A percentile compares a stretch with the other conserved stretches of the same genome.
These are phyloP conservation scores for Bonnemaisonia californica DNA, from an alignment of 31 red algal genomes.

Conservation along the genomic window DNA sequence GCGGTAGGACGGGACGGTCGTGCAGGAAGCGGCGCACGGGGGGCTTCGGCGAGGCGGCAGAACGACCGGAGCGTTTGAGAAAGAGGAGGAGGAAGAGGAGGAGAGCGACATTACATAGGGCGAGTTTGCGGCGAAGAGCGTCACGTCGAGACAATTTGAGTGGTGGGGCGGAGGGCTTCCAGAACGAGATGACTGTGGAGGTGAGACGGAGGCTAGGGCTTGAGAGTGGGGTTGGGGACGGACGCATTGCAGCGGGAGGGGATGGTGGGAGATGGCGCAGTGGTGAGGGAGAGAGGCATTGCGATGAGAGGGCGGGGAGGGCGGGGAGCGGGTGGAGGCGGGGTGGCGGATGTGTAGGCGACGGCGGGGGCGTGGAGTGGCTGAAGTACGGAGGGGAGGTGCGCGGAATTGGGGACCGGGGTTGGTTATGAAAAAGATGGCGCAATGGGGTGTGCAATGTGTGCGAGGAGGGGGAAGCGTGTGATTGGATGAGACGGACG, in stretches of 20 bases:
- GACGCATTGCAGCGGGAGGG: neutral
- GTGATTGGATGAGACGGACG: neutral
- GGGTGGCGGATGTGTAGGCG: neutral
- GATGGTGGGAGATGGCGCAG: neutral
- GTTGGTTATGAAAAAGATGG: neutral
- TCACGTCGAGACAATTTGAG: neutral
- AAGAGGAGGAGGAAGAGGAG: neutral
- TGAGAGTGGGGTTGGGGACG: neutral
- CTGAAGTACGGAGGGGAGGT: too few relatives aligned
- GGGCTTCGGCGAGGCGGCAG: neutral
- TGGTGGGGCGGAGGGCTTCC: neutral
- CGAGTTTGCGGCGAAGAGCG: neutral
- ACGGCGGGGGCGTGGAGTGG: neutral
- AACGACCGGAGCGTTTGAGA: neutral
- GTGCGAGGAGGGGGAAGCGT: neutral
- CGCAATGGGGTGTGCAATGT: neutral
- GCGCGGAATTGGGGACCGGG: neutral
- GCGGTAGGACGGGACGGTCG: too few relatives aligned
- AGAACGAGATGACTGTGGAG: neutral
- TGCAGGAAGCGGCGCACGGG: too few relatives aligned
- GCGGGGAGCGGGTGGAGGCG: neutral
- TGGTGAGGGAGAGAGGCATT: conserved; percentile 6
- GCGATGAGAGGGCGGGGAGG: neutral
- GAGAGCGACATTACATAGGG: neutral
- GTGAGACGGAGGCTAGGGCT: neutral